Conservation (phyloP, 805 yeast species). For the Cyberlindnera bimundalis region DNA sequence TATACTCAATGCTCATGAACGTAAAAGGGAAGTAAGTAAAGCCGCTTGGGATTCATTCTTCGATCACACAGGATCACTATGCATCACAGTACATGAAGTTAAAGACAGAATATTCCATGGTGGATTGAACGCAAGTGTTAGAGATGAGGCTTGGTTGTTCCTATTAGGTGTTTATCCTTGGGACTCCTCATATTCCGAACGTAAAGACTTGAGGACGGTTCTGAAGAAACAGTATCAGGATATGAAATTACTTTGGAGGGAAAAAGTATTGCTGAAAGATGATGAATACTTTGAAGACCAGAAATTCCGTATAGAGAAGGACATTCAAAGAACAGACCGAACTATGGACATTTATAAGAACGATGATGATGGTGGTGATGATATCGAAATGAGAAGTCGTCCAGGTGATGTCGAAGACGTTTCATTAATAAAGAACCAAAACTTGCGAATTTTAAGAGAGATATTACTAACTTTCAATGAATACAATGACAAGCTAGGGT, state of each 20-base stretch:
- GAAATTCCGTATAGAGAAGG: slow-evolving; percentile 85
- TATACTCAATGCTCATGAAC: slow-evolving; percentile 50
- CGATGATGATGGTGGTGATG: slow-evolving; percentile 32
- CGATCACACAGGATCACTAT: slow-evolving; percentile 70
- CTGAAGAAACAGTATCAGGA: slow-evolving; percentile 57
- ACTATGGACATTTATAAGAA: slow-evolving; percentile 58
- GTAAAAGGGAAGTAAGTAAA: slow-evolving; percentile 62
- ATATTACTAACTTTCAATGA: slow-evolving; percentile 85
- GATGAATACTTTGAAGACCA: slow-evolving; percentile 88
- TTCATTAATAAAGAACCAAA: slow-evolving; percentile 68
- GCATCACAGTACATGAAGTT: slow-evolving; percentile 71
- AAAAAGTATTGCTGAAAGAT: slow-evolving; percentile 42
- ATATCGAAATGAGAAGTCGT: slow-evolving; percentile 26
- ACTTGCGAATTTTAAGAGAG: slow-evolving; percentile 67
- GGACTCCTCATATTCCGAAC: slow-evolving; percentile 72
- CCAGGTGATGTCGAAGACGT: slow-evolving; percentile 38
- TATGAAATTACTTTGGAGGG: slow-evolving; percentile 70
- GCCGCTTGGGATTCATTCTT: slow-evolving; percentile 86
- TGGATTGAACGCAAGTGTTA: slow-evolving; percentile 56
- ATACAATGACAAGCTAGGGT: slow-evolving; percentile 79
- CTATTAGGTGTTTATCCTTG: slow-evolving; percentile 82
- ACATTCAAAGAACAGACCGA: slow-evolving; percentile 88
- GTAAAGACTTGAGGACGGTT: slow-evolving; percentile 54
- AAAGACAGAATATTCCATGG: slow-evolving; percentile 88
- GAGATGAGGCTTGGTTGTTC: slow-evolving; percentile 84